These are phyloP conservation scores for Penicillium arizonense DNA, from an alignment of 495 filamentous ascomycete genomes.

Conservation along the genomic window DNA sequence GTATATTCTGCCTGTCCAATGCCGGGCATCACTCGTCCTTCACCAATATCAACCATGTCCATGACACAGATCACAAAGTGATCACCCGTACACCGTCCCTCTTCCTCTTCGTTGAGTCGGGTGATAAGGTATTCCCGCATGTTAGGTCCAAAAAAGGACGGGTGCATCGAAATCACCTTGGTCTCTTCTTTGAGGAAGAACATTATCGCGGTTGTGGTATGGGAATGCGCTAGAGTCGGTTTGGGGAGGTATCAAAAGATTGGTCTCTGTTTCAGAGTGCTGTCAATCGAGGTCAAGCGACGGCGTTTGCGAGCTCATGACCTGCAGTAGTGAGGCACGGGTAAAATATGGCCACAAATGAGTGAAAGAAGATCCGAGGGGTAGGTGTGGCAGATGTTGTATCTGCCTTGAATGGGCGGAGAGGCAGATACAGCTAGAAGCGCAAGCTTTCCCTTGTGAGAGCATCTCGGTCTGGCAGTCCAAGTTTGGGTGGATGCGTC, in stretches of 20 bases:
- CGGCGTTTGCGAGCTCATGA: slow-evolving; percentile 19
- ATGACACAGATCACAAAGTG: slow-evolving; percentile 97
- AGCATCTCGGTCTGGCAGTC: slow-evolving; percentile 8
- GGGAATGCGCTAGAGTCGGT: background rate
- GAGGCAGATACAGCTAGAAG: slow-evolving; percentile 16
- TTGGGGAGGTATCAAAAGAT: background rate
- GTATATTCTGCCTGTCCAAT: slow-evolving; percentile 91
- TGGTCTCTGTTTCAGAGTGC: background rate
- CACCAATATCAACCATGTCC: slow-evolving; percentile 88
- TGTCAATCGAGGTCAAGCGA: slow-evolving; percentile 15
- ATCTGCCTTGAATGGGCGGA: slow-evolving; percentile 9
- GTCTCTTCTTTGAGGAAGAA: slow-evolving; percentile 97
- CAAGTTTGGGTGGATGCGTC: slow-evolving; percentile 5
- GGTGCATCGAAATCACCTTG: slow-evolving; percentile 88
- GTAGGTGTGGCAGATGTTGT: slow-evolving; percentile 7
- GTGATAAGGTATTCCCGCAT: slow-evolving; percentile 85
- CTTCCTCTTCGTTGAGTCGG: slow-evolving; percentile 85
- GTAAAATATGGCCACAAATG: slow-evolving; percentile 1
- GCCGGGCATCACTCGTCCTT: slow-evolving; percentile 86
- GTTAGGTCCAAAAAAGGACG: slow-evolving; percentile 90
- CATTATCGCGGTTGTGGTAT: slow-evolving; percentile 52
- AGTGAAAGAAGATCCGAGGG: slow-evolving; percentile 1
- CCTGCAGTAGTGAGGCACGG: slow-evolving; percentile 8
- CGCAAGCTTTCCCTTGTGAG: slow-evolving; percentile 9
- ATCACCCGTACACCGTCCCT: slow-evolving; percentile 87